These are phyloP conservation scores for Phytomonas francai DNA, from an alignment of 208 protist species.

Conservation along the genomic window DNA sequence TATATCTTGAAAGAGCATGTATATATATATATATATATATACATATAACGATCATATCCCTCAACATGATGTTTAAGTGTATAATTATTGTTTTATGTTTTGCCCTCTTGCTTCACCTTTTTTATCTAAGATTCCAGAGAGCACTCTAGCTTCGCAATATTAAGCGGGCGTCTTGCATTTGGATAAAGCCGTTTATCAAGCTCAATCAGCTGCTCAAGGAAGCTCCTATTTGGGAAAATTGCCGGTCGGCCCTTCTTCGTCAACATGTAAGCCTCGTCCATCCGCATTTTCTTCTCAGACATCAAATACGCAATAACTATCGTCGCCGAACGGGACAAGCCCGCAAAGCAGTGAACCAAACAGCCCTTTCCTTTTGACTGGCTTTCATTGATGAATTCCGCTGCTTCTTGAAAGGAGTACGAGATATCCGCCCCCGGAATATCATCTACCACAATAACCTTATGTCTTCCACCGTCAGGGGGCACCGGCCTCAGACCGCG, in stretches of 20 bases:
- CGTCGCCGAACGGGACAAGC: slow-evolving; percentile 83
- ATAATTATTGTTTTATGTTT: slow-evolving; percentile 2
- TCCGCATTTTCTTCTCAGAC: slow-evolving; percentile 71
- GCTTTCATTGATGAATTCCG: slow-evolving; percentile 76
- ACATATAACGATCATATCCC: not conserved
- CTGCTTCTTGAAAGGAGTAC: slow-evolving; percentile 64
- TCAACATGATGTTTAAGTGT: not conserved
- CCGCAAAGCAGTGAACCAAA: slow-evolving; percentile 88
- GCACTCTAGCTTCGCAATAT: slow-evolving; percentile 44
- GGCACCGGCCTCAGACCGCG: slow-evolving; percentile 58
- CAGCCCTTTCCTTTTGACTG: slow-evolving; percentile 40
- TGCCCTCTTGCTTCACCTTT: not conserved
- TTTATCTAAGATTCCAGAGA: slow-evolving; percentile 6
- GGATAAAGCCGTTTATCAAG: slow-evolving; percentile 63
- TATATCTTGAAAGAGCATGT: slow-evolving; percentile 2
- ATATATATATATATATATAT: slow-evolving; percentile 7
- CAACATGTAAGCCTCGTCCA: slow-evolving; percentile 77
- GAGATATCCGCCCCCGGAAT: slow-evolving; percentile 76
- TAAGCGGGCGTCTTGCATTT: slow-evolving; percentile 30
- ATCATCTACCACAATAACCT: slow-evolving; percentile 76
- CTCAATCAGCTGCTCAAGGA: slow-evolving; percentile 68
- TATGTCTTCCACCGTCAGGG: slow-evolving; percentile 59
- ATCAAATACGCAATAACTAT: slow-evolving; percentile 87
- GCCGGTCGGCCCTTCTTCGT: slow-evolving; percentile 66
- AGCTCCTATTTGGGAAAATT: slow-evolving; percentile 79